Conservation (phyloP, 352 stramenopile species). For the Globisporangium rhizosaccharum region DNA sequence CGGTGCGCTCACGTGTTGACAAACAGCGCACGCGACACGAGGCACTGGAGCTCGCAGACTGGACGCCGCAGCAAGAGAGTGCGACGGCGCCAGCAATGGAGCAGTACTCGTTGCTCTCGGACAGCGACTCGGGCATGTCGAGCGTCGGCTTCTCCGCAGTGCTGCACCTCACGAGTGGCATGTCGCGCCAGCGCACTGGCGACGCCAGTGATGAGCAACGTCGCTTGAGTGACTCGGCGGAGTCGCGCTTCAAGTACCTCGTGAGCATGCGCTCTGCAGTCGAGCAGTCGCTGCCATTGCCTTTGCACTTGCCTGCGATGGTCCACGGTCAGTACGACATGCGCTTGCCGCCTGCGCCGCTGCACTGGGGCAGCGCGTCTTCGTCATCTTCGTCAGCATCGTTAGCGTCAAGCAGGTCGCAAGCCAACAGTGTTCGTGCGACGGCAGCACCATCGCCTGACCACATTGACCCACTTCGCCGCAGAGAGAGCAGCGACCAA, state of each 20-base stretch:
- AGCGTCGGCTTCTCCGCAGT: slow-evolving; percentile 45
- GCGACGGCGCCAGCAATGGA: slow-evolving; percentile 2
- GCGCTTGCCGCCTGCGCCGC: slow-evolving; percentile 28
- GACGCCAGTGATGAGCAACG: not conserved
- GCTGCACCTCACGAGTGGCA: slow-evolving; percentile 30
- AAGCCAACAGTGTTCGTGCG: not conserved
- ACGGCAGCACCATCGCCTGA: no score
- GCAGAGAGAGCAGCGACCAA: not conserved
- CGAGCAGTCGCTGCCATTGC: slow-evolving; percentile 33
- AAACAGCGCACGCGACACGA: no score
- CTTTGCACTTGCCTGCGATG: slow-evolving; percentile 34
- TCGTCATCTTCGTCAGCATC: slow-evolving; percentile 22
- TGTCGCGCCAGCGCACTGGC: slow-evolving; percentile 7
- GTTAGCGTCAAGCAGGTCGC: slow-evolving; percentile 2
- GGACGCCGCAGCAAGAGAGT: not conserved
- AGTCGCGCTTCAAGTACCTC: slow-evolving; percentile 41
- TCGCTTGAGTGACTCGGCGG: slow-evolving; percentile 36
- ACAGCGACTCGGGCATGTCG: slow-evolving; percentile 33
- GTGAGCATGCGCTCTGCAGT: slow-evolving; percentile 39
- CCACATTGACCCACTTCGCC: no score
- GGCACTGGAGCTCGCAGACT: no score
- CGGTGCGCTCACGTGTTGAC: not conserved
- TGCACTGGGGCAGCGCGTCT: slow-evolving; percentile 19
- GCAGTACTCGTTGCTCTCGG: slow-evolving; percentile 17
- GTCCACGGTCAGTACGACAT: slow-evolving; percentile 31